A percentile compares a stretch with the other conserved stretches of the same genome.
These are phyloP conservation scores for Boletus rubropictus DNA, from an alignment of 768 basidiomycete species.

Conservation along the genomic window DNA sequence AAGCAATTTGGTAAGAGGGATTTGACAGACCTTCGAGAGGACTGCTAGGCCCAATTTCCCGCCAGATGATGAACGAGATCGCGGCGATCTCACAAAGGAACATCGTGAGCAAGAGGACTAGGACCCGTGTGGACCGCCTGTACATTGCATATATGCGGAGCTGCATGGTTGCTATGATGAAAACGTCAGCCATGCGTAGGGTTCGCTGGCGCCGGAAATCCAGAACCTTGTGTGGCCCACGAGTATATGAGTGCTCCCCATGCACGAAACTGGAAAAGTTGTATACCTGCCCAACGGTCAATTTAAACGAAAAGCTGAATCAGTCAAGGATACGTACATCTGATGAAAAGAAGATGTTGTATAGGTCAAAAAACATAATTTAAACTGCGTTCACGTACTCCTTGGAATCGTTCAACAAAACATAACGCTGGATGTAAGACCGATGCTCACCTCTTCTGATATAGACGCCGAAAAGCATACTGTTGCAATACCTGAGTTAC, in stretches of 20 bases:
- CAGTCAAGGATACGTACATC: conserved; percentile 15
- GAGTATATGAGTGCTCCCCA: conserved; percentile 30
- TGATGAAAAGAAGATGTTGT: background rate
- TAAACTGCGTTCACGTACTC: conserved; percentile 16
- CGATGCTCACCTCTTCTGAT: conserved; percentile 15
- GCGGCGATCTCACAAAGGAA: conserved; percentile 24
- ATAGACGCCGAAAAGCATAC: conserved; percentile 19
- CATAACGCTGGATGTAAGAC: background rate
- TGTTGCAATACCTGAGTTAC: background rate
- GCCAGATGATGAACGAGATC: conserved; percentile 24
- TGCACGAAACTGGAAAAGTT: conserved; percentile 28
- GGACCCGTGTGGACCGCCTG: conserved; percentile 17
- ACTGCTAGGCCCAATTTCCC: conserved; percentile 23
- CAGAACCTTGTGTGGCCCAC: conserved; percentile 30
- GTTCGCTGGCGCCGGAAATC: background rate
- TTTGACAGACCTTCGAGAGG: conserved; percentile 16
- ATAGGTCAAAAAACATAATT: background rate
- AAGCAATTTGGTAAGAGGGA: background rate
- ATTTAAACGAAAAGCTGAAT: background rate
- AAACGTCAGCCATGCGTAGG: conserved; percentile 3
- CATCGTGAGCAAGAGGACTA: conserved; percentile 13
- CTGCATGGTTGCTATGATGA: conserved; percentile 25
- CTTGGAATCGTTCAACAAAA: conserved; percentile 10
- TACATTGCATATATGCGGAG: conserved; percentile 33
- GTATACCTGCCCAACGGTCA: conserved; percentile 17